phyloP scores from a whole-genome alignment of 2,329 filamentous ascomycete species.

The Malbranchea zuffiana region DNA sequence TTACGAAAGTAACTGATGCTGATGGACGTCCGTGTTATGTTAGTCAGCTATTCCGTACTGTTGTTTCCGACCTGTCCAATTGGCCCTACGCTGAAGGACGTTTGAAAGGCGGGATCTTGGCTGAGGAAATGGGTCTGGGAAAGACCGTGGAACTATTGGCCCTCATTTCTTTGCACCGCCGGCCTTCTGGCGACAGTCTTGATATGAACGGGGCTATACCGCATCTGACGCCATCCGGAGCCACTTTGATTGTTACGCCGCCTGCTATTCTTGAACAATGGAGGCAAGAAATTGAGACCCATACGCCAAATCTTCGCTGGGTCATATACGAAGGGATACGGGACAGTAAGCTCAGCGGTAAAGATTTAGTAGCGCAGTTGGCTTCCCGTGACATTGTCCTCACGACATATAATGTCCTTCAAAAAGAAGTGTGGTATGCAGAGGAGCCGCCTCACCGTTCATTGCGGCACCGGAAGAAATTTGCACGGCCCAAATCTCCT shows the following conservation, averaged over 20 bases:
- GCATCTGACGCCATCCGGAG: conserved; percentile 35
- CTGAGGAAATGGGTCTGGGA: conserved; percentile 42
- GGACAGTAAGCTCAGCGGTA: conserved; percentile 24
- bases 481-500: conserved; percentile 59
- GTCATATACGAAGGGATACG: conserved; percentile 48
- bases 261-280: conserved; percentile 52
- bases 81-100: conserved; percentile 24
- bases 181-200: no score
- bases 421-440: conserved; percentile 68
- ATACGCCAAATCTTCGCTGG: conserved; percentile 47
- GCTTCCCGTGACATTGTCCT: conserved; percentile 46
- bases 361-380: conserved; percentile 39
- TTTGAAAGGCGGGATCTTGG: conserved; percentile 37
- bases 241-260: conserved; percentile 54
- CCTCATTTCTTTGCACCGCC: conserved; percentile 34
- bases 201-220: no score
- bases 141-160: conserved; percentile 42
- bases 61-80: conserved; percentile 27
- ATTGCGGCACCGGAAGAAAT: conserved; percentile 53
- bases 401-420: conserved; percentile 59
- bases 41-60: conserved; percentile 33
- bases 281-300: conserved; percentile 47
- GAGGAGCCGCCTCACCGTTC: conserved; percentile 58
- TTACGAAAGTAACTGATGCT: conserved; percentile 27
- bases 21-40: conserved; percentile 31